Conservation (phyloP, 371 early-diverging fungal species). For the Scutellospora calospora region DNA sequence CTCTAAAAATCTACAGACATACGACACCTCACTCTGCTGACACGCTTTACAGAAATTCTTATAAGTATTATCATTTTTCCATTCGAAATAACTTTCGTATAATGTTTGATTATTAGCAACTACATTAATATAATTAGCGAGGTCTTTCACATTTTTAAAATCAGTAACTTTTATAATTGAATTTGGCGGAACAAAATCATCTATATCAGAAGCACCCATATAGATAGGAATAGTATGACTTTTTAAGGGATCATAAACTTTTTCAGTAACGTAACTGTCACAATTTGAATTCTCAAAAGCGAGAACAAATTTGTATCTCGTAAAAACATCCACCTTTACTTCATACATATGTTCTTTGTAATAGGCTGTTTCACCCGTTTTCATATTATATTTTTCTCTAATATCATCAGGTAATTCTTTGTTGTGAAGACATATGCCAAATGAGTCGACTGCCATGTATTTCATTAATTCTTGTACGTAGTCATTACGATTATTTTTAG, state of each 20-base stretch:
- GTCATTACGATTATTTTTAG: conserved; percentile 43
- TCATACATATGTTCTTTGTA: neutral
- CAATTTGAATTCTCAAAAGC: conserved; percentile 50
- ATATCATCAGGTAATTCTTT: conserved; percentile 42
- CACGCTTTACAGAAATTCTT: conserved; percentile 15
- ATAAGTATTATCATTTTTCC: conserved; percentile 14
- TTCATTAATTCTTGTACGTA: conserved; percentile 39
- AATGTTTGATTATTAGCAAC: conserved; percentile 11
- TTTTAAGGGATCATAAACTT: conserved; percentile 48
- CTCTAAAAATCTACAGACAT: neutral
- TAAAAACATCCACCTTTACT: conserved; percentile 12
- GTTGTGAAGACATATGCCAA: conserved; percentile 44
- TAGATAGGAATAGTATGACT: conserved; percentile 49
- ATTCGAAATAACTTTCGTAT: conserved; percentile 17
- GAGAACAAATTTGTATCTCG: conserved; percentile 42
- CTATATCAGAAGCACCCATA: conserved; percentile 49
- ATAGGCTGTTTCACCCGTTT: neutral
- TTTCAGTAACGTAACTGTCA: conserved; percentile 50
- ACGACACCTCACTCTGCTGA: neutral
- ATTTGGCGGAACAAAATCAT: conserved; percentile 47
- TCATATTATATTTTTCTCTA: neutral
- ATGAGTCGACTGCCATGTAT: conserved; percentile 44
- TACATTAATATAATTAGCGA: neutral
- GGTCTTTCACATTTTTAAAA: conserved; percentile 32
- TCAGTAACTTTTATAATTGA: conserved; percentile 44